Conservation (phyloP, 768 basidiomycete species). For the Fomitopsis pulvina region DNA sequence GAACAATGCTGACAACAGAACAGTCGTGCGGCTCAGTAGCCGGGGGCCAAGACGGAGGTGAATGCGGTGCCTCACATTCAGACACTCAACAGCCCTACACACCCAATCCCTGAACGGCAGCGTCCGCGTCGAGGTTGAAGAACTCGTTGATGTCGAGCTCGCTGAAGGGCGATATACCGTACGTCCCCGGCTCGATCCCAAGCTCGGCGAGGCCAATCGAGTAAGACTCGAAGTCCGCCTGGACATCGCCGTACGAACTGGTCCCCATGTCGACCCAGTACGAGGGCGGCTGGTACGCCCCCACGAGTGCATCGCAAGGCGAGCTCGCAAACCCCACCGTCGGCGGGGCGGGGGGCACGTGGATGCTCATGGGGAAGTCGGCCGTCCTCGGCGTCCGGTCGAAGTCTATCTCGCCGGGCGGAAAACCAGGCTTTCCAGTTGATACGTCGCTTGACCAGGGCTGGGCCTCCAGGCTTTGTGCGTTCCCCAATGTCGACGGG, state of each 20-base stretch:
- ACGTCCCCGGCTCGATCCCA: constrained; percentile 15
- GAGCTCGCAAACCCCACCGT: not conserved
- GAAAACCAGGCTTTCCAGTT: not conserved
- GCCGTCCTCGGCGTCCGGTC: constrained; percentile 14
- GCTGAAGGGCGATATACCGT: constrained; percentile 15
- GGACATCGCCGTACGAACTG: constrained; percentile 4
- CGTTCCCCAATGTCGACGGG: not conserved
- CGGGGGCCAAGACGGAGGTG: no score
- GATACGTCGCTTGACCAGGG: not conserved
- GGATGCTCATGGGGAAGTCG: not conserved
- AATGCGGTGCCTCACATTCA: no score
- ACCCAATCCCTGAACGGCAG: not conserved
- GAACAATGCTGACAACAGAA: no score
- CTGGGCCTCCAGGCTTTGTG: not conserved
- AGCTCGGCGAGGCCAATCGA: constrained; percentile 15
- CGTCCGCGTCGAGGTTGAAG: constrained; percentile 6
- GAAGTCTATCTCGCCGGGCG: constrained; percentile 9
- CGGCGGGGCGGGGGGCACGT: not conserved
- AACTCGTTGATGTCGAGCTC: constrained; percentile 17
- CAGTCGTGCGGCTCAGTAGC: no score
- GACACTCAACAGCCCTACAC: no score
- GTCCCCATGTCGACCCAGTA: not conserved
- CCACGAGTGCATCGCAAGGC: not conserved
- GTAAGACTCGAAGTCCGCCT: constrained; percentile 19
- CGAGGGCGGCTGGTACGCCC: not conserved